Percentiles rank a stretch among this genome's conserved stretches.
phyloP scores from a whole-genome alignment of 805 yeast species.

The Metschnikowia sp. region DNA sequence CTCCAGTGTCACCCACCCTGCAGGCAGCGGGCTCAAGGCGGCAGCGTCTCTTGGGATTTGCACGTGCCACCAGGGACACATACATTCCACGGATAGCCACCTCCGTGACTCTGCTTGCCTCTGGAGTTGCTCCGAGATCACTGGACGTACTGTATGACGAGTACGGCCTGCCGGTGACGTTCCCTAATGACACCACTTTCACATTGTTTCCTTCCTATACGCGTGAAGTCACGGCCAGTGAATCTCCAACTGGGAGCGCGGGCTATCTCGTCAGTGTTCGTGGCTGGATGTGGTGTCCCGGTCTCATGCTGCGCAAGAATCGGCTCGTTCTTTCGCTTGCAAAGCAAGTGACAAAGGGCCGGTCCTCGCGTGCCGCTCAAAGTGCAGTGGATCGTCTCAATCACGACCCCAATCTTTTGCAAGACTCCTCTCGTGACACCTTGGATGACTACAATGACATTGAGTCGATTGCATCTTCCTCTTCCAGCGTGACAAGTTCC shows the following conservation, averaged over 20 bases:
- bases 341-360: conserved; percentile 55
- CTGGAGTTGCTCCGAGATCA: conserved; percentile 37
- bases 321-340: conserved; percentile 65
- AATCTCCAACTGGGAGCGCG: conserved; percentile 16
- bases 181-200: conserved; percentile 60
- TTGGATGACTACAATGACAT: conserved; percentile 8
- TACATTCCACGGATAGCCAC: conserved; percentile 53
- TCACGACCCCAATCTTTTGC: conserved; percentile 9
- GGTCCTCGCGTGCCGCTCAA: conserved; percentile 18
- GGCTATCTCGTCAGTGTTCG: conserved; percentile 57
- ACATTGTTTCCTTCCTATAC: conserved; percentile 44
- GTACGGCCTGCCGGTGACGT: conserved; percentile 18
- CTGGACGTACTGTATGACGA: conserved; percentile 17
- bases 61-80: conserved; percentile 53
- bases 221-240: conserved; percentile 18
- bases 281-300: conserved; percentile 73
- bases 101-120: conserved; percentile 46
- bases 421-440: conserved; percentile 1
- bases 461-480: conserved; percentile 12
- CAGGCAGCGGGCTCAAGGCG: conserved; percentile 29
- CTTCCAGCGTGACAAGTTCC: conserved; percentile 7
- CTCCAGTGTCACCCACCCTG: conserved; percentile 5
- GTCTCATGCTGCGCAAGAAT: conserved; percentile 67
- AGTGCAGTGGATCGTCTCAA: conserved; percentile 15
- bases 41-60: conserved; percentile 47